Percentiles rank a stretch among this genome's conserved stretches.
Evolutionary conservation across 495 filamentous ascomycete genomes (phyloP).

Genomic region (Talaromyces ruber): DNA sequence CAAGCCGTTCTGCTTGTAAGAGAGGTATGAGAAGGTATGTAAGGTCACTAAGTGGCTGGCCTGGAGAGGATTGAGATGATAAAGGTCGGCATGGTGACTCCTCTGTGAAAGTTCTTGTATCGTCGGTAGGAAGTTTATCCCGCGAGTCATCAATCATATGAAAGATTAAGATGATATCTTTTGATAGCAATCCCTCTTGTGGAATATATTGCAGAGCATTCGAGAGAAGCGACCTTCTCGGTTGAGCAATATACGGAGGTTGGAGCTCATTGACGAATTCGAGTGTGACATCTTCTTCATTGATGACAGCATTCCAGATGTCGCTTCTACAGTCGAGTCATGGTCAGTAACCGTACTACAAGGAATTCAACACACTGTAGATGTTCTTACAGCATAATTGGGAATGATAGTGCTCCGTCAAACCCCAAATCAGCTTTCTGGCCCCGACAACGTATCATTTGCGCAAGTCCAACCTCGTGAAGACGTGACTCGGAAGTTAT

Average conservation of each 20-base stretch:
- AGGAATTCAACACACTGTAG: not conserved
- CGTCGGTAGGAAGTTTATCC: not conserved
- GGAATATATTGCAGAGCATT: not conserved
- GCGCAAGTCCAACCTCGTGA: constrained; percentile 1
- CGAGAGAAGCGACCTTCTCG: not conserved
- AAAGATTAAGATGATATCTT: not conserved
- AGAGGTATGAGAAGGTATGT: not conserved
- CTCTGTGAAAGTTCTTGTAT: not conserved
- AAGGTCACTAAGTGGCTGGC: not conserved
- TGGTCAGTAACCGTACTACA: not conserved
- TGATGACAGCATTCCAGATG: constrained; percentile 4
- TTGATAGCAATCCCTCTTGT: not conserved
- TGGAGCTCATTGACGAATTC: not conserved
- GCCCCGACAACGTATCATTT: not conserved
- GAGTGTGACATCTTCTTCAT: not conserved
- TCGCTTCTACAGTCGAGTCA: not conserved
- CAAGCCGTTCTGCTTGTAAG: not conserved
- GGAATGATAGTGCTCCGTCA: not conserved
- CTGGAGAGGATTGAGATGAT: not conserved
- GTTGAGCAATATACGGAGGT: not conserved
- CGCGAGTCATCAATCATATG: not conserved
- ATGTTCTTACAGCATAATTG: not conserved
- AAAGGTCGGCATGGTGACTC: not conserved
- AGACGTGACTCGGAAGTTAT: not conserved
- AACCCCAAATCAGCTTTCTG: not conserved